Base-by-base conservation (phyloP, 768 basidiomycete species). In the Tephrocybe rancida region DNA sequence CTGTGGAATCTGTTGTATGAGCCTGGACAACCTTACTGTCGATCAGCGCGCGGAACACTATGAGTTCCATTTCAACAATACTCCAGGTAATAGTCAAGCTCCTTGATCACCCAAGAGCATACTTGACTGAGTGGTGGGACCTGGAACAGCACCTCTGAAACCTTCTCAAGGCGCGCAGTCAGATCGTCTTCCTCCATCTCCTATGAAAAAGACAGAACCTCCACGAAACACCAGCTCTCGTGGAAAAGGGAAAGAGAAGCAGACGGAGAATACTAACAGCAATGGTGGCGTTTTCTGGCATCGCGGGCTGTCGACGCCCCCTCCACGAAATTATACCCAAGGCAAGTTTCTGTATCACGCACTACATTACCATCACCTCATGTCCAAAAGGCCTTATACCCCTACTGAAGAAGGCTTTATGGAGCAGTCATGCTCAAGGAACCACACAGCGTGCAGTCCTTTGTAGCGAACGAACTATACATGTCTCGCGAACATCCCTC, bases 271-370 rank as follows among this genome's bases (percentile, higher is more conserved):
- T 41, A 27, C 24, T 48, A 52, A 50, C n/a, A 63, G 60, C 52
- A 71, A 71, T 29, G 62, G 61, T 37, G 87, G 89, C 56, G 52
- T 69, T 3, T 92, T 91, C 65, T 93, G 91, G 91, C 73, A 84
- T 65, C 67, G 82, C 13, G 57, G 80, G 4, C 72, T 74, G 52
- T 53, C 64, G 1, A 63, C 51, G 2, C 50, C 72, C 2, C 86
- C 88, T 9, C 72, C 73, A 3, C 50, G 57, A 3, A 88, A 86
- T 60, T 87, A 77, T 62, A 81, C 81, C 0, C 89, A 89, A 45
- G 86, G 90, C 86, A 63, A 34, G 24, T 50, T 10, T 37, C n/a
- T n/a, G 3, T 19, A 29, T 8, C 19, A 30, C 27, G 29, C 42
- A 46, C 26, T 13, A 32, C 21, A 8, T 34, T 7, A 34, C 44